phyloP scores from a whole-genome alignment of 148 eudicot species.

The Diospyros lotus region DNA sequence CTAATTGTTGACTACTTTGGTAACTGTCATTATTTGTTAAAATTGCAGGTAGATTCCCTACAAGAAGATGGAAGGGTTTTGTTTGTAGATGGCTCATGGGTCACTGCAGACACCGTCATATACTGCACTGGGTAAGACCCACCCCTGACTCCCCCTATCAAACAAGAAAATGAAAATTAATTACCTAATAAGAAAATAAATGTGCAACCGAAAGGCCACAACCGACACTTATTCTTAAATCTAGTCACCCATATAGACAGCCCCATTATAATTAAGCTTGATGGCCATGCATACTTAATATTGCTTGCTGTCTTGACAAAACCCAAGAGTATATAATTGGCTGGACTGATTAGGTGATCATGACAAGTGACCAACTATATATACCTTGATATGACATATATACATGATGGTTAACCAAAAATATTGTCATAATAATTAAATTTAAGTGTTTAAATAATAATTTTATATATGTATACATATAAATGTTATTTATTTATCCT shows the following conservation, averaged over 20 bases:
- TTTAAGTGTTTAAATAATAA: too few relatives aligned
- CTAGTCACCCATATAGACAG: too few relatives aligned
- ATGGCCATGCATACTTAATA: background rate
- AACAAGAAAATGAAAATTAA: background rate
- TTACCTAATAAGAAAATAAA: too few relatives aligned
- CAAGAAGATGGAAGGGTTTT: slow-evolving; percentile 55
- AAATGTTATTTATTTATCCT: background rate
- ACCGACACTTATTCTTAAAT: too few relatives aligned
- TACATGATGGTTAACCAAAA: too few relatives aligned
- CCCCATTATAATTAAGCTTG: background rate
- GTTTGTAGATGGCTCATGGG: slow-evolving; percentile 55
- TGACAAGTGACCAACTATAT: background rate
- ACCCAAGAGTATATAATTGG: background rate
- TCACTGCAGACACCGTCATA: slow-evolving; percentile 59
- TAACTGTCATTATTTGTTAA: background rate
- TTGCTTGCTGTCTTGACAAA: too few relatives aligned
- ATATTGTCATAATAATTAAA: too few relatives aligned
- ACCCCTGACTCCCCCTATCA: background rate
- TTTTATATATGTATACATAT: too few relatives aligned
- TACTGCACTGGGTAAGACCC: slow-evolving; percentile 70
- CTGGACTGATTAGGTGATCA: slow-evolving; percentile 5
- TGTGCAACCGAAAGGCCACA: too few relatives aligned
- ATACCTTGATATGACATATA: too few relatives aligned
- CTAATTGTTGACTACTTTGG: background rate
- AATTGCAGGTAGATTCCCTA: slow-evolving; percentile 49